phyloP scores from a whole-genome alignment of 2,329 filamentous ascomycete species.

The Exophiala bonariae region DNA sequence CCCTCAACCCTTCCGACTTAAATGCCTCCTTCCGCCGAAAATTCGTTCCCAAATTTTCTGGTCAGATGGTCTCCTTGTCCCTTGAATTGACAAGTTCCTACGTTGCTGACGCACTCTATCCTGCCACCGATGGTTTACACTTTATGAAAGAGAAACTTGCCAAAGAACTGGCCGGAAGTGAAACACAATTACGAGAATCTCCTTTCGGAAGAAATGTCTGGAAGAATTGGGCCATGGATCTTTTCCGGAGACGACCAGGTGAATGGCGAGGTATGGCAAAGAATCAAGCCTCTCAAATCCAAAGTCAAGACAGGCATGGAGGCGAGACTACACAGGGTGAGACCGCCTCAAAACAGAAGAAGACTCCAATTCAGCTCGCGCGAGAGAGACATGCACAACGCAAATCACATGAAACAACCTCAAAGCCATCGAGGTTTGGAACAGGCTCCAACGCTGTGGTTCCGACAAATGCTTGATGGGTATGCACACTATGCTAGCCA shows the following conservation, averaged over 20 bases:
- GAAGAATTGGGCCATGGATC: slow-evolving; percentile 73
- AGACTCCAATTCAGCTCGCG: slow-evolving; percentile 58
- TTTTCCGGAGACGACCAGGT: slow-evolving; percentile 62
- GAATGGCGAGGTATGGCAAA: slow-evolving; percentile 67
- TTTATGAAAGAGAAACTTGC: slow-evolving; percentile 69
- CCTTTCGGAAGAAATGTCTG: slow-evolving; percentile 67
- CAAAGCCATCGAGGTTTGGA: slow-evolving; percentile 30
- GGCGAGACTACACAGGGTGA: slow-evolving; percentile 20
- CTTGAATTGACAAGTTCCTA: slow-evolving; percentile 64
- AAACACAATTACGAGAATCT: slow-evolving; percentile 63
- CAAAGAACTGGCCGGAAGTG: slow-evolving; percentile 60
- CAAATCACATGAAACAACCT: slow-evolving; percentile 25
- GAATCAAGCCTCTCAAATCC: slow-evolving; percentile 36
- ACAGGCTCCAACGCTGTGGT: slow-evolving; percentile 20
- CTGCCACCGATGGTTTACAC: slow-evolving; percentile 62
- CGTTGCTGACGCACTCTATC: slow-evolving; percentile 67
- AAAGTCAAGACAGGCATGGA: slow-evolving; percentile 9
- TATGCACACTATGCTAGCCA: no score
- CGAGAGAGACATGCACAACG: slow-evolving; percentile 56
- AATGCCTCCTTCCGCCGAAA: slow-evolving; percentile 58
- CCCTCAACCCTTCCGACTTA: slow-evolving; percentile 48
- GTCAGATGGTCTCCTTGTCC: slow-evolving; percentile 60
- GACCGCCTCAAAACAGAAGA: slow-evolving; percentile 33
- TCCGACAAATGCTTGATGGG: slow-evolving; percentile 13
- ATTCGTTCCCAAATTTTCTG: slow-evolving; percentile 63